Evolutionary conservation across 306 rosid species (phyloP).

Genomic region (Neltuma alba): DNA sequence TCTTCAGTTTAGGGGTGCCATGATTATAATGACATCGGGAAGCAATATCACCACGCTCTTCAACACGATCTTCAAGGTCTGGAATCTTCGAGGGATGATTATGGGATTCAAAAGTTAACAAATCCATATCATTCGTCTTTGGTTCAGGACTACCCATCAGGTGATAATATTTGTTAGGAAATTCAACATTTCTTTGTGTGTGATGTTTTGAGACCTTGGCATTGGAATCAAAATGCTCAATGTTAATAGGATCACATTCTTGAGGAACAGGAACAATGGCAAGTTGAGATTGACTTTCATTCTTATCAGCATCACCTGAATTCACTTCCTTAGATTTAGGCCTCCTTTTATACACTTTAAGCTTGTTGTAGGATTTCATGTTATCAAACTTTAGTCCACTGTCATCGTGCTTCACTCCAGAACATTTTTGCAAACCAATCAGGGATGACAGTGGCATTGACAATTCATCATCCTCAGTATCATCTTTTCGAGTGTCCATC

Average conservation of each 20-base stretch:
- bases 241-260: slow-evolving; percentile 40
- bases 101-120: slow-evolving; percentile 36
- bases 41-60: slow-evolving; percentile 40
- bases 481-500: slow-evolving; percentile 48
- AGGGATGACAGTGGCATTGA: slow-evolving; percentile 57
- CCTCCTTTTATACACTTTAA: slow-evolving; percentile 40
- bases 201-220: slow-evolving; percentile 38
- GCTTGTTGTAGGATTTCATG: slow-evolving; percentile 26
- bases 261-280: slow-evolving; percentile 66
- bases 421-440: slow-evolving; percentile 39
- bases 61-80: slow-evolving; percentile 28
- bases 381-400: slow-evolving; percentile 25
- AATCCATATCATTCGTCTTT: slow-evolving; percentile 39
- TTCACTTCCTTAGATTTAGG: slow-evolving; percentile 36
- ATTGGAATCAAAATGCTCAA: slow-evolving; percentile 38
- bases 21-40: slow-evolving; percentile 40
- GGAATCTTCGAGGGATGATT: slow-evolving; percentile 31
- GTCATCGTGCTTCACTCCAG: slow-evolving; percentile 22
- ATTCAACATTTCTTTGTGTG: slow-evolving; percentile 42
- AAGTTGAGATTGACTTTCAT: slow-evolving; percentile 45
- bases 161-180: slow-evolving; percentile 45
- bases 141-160: slow-evolving; percentile 37
- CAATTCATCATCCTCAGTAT: slow-evolving; percentile 48
- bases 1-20: slow-evolving; percentile 45
- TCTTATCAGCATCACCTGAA: slow-evolving; percentile 32